phyloP scores from a whole-genome alignment of 2,329 filamentous ascomycete genomes.

The Cercospora zeina region DNA sequence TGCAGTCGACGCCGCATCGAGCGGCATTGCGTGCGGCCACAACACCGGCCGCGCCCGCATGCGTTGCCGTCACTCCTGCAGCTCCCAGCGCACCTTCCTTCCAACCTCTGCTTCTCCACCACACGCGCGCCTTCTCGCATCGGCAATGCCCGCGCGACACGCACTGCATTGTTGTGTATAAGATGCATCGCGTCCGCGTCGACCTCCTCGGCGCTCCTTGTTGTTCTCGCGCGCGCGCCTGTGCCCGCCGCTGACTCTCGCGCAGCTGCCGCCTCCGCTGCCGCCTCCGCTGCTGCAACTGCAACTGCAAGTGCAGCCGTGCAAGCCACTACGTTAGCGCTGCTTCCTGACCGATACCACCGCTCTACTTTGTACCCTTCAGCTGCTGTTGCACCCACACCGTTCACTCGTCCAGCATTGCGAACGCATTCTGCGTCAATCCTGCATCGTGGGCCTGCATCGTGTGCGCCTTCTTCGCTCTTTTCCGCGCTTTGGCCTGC shows the following conservation, averaged over 20 bases:
- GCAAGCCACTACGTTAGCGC: conserved; percentile 10
- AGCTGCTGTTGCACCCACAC: too few species aligned
- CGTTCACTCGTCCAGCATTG: conserved; percentile 26
- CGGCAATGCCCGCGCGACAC: too few species aligned
- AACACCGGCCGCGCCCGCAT: neutral
- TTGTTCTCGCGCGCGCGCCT: too few species aligned
- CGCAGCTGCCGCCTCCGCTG: neutral
- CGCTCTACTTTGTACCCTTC: neutral
- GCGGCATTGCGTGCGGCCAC: too few species aligned
- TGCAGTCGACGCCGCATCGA: too few species aligned
- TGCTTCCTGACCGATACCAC: neutral
- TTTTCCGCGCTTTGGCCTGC: conserved; percentile 55
- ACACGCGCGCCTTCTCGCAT: neutral
- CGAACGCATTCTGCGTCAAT: conserved; percentile 26
- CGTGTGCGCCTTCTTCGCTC: conserved; percentile 73
- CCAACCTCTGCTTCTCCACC: neutral
- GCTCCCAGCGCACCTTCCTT: neutral
- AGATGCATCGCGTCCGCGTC: too few species aligned
- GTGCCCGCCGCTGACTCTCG: neutral
- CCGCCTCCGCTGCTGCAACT: neutral
- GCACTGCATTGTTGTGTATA: too few species aligned
- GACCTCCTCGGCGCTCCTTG: too few species aligned
- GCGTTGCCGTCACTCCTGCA: neutral
- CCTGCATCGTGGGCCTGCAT: neutral
- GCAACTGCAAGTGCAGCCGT: neutral